Conservation (phyloP, 139 green algal species). For the Tetratostichococcus sp. region DNA sequence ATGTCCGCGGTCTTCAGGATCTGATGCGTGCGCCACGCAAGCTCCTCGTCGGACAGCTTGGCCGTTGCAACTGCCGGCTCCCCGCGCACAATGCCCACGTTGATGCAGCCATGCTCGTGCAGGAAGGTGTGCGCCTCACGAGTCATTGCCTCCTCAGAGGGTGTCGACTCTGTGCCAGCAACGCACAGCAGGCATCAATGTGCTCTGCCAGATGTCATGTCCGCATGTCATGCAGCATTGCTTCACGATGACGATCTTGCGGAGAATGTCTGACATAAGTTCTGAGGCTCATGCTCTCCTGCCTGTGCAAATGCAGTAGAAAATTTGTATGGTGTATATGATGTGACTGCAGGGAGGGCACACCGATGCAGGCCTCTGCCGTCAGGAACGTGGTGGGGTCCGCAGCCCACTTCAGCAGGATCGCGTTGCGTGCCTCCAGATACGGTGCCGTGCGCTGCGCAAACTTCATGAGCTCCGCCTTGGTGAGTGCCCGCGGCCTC, state of each 20-base stretch:
- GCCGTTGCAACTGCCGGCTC: background rate
- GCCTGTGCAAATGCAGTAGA: no score
- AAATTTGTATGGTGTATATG: no score
- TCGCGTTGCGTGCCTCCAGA: slow-evolving; percentile 39
- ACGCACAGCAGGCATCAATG: no score
- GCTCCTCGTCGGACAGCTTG: background rate
- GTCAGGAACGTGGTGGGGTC: slow-evolving; percentile 35
- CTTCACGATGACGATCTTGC: no score
- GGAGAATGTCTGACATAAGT: no score
- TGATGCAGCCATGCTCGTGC: slow-evolving; percentile 62
- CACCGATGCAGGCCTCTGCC: slow-evolving; percentile 30
- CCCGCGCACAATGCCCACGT: slow-evolving; percentile 43
- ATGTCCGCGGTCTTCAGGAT: slow-evolving; percentile 10
- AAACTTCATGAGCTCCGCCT: slow-evolving; percentile 41
- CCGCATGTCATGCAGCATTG: no score
- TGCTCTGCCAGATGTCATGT: no score
- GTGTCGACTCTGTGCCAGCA: background rate
- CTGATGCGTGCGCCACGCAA: background rate
- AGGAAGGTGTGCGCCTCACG: slow-evolving; percentile 50
- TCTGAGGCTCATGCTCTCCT: no score
- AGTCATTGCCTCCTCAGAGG: slow-evolving; percentile 19
- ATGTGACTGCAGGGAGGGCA: background rate
- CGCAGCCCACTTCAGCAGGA: slow-evolving; percentile 46
- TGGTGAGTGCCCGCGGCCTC: slow-evolving; percentile 37
- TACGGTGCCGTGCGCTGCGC: slow-evolving; percentile 23